Base-by-base conservation (phyloP, 441 rosid species). In the Syzygium malaccense region DNA sequence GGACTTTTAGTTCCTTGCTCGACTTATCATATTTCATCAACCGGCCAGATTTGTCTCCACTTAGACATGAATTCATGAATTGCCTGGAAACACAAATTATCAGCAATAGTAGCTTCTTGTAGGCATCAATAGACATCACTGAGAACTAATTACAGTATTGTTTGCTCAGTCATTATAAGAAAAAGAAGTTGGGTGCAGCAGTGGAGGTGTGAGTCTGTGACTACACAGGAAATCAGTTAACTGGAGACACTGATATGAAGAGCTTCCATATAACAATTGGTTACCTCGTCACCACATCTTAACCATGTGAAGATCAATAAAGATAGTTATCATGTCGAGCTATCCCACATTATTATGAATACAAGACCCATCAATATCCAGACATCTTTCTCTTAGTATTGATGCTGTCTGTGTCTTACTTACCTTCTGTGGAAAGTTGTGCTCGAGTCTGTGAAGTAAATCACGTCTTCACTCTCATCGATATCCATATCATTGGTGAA, bases 381-480 rank as follows among this genome's bases (percentile, higher is more conserved):
- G 48, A 19, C 15, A 68, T 68, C 48, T 68, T 33, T 68, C 48
- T 68, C n/a, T 41, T 37, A 41, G 3, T 13, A 75, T 75, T 20
- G 18, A 75, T 23, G 51, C 0, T 41, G n/a, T 12, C 51, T 71
- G 49, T 37, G 18, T 75, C 26, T 49, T 53, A 45, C 20, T 71
- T 89, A 96, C 98, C 98, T 94, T 94, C 98, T 94, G 86, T 93
- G 92, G 92, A 92, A 95, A 33, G 5, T 84, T 30, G 95, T 90
- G 88, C 98, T 96, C 13, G 96, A 88, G 87, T 96, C 98, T 1
- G 96, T 94, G 92, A 96, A 96, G 94, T 96, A 95, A 84, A 96
- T 90, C 20, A 91, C 95, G 88, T 91, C 95, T 6, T 91, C 92
- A 1, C 90, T 86, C 85, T 94, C 96, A 86, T 96, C 97, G 32